Evolutionary conservation across 192 early-diverging fungal species (phyloP), one percentile per base, ranked within the genome.

Genomic region (Obelidium mucronatum): DNA sequence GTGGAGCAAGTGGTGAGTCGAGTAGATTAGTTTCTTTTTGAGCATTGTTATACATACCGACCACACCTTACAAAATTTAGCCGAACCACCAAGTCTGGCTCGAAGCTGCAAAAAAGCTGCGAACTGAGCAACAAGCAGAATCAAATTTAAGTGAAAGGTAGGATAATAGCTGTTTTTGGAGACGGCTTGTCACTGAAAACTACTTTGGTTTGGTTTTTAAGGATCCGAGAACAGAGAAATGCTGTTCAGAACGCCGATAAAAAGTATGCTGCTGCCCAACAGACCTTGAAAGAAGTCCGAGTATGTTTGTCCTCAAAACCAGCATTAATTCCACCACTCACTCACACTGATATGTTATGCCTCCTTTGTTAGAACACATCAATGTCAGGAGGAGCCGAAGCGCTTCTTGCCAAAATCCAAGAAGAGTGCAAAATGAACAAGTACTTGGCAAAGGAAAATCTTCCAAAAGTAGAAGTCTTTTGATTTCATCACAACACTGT

Each of bases 391-490:
- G 80, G 78, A 39, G 83, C 88, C 30, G 86, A 87, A 26, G 74
- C 73, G 0, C 64, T 89, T 3, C 82, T 84, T 67, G 70, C 79
- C 4, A 85, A 86, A 66, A 82, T 90, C 72, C 83, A 89, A 72
- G 84, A 89, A 65, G 89, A 90, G 39, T 74, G 73, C 75, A 82
- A 84, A 68, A 90, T 88, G 87, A 89, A 90, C 76, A 80, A 82
- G 44, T 90, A 84, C 62, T 71, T 90, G 3, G 84, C 84, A 2
- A 78, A 76, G 15, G 87, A 87, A 40, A 90, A 88, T 40, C 67
- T 90, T 19, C 89, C 89, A 61, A 87, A 89, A 58, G n/a, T n/a
- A n/a, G n/a, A n/a, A n/a, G n/a, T n/a, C n/a, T n/a, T 80, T 17
- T 22, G 36, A 33, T 73, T 26, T 24, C 2, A 53, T 35, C 39